Percentiles rank a stretch among this genome's conserved stretches.
phyloP scores from a whole-genome alignment of 306 rosid species.

The Biancaea sappan region DNA sequence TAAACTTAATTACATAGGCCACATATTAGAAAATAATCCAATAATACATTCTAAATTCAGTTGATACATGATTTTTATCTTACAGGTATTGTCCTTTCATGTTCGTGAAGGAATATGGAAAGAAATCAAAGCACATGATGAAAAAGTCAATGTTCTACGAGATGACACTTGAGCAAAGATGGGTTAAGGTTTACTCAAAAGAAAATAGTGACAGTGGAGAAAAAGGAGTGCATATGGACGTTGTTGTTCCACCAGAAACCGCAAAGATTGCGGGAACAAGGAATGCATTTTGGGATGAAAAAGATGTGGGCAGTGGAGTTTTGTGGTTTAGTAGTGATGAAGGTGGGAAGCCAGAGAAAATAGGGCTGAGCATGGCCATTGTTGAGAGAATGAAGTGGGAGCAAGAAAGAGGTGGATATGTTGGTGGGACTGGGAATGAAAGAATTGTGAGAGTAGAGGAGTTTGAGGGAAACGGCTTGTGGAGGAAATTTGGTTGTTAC shows the following conservation, averaged over 20 bases:
- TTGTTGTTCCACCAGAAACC: conserved; percentile 37
- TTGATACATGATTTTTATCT: not conserved
- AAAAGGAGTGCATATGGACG: conserved; percentile 38
- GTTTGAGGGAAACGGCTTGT: conserved; percentile 34
- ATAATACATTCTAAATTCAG: not conserved
- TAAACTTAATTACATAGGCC: too few species aligned
- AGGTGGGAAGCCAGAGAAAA: conserved; percentile 21
- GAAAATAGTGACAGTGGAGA: not conserved
- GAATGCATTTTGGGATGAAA: conserved; percentile 26
- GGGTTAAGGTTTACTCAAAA: conserved; percentile 43
- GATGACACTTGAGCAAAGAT: conserved; percentile 57
- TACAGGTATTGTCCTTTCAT: conserved; percentile 56
- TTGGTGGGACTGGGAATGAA: conserved; percentile 23
- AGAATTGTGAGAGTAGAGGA: conserved; percentile 39
- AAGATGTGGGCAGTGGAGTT: not conserved
- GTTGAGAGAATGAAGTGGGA: conserved; percentile 53
- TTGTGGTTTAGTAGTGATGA: conserved; percentile 51
- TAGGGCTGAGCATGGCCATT: conserved; percentile 44
- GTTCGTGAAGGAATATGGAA: conserved; percentile 44
- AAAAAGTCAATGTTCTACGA: conserved; percentile 45
- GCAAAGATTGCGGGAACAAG: conserved; percentile 29
- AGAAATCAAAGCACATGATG: conserved; percentile 33
- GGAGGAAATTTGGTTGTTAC: conserved; percentile 57
- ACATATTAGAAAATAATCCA: too few species aligned
- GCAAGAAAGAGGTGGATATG: conserved; percentile 40